Percentiles rank a stretch among this genome's conserved stretches.
These are phyloP conservation scores for Leccinum solheimii DNA, from an alignment of 1,284 basidiomycete genomes.

Conservation along the genomic window DNA sequence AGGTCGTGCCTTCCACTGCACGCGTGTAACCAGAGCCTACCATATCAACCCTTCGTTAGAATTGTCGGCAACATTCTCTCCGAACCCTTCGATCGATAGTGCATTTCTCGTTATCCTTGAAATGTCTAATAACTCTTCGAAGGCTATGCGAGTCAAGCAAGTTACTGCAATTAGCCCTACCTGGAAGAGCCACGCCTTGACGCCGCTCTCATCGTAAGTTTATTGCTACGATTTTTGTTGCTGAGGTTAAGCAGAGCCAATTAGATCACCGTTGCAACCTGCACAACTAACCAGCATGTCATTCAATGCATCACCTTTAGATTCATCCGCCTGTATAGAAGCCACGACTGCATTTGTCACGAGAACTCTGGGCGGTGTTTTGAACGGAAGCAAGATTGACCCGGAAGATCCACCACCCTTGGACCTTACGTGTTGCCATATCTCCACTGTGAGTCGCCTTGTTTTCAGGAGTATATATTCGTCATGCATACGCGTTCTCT, in stretches of 20 bases:
- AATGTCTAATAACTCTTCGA: slow-evolving; percentile 49
- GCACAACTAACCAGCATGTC: slow-evolving; percentile 51
- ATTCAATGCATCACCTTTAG: slow-evolving; percentile 44
- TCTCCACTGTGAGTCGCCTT: slow-evolving; percentile 43
- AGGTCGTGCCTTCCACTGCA: slow-evolving; percentile 52
- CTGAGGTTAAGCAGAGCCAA: slow-evolving; percentile 12
- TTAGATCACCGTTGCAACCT: slow-evolving; percentile 48
- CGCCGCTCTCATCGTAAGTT: slow-evolving; percentile 44
- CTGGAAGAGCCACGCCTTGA: slow-evolving; percentile 54
- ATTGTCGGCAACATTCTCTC: slow-evolving; percentile 47
- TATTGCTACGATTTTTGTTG: background rate
- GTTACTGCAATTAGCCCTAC: slow-evolving; percentile 61
- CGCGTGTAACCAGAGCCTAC: slow-evolving; percentile 55
- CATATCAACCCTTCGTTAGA: slow-evolving; percentile 59
- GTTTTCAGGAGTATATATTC: background rate
- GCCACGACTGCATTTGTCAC: slow-evolving; percentile 51
- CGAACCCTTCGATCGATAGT: slow-evolving; percentile 49
- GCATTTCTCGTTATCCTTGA: slow-evolving; percentile 60
- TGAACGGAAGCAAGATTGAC: slow-evolving; percentile 50
- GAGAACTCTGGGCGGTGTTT: slow-evolving; percentile 49
- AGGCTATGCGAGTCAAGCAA: slow-evolving; percentile 53
- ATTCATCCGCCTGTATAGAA: slow-evolving; percentile 41
- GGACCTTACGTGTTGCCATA: slow-evolving; percentile 52
- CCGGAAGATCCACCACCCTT: slow-evolving; percentile 54
- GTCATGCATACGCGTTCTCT: slow-evolving; percentile 4